Evolutionary conservation across 495 filamentous ascomycete genomes (phyloP).

Genomic region (Viridothelium virens): DNA sequence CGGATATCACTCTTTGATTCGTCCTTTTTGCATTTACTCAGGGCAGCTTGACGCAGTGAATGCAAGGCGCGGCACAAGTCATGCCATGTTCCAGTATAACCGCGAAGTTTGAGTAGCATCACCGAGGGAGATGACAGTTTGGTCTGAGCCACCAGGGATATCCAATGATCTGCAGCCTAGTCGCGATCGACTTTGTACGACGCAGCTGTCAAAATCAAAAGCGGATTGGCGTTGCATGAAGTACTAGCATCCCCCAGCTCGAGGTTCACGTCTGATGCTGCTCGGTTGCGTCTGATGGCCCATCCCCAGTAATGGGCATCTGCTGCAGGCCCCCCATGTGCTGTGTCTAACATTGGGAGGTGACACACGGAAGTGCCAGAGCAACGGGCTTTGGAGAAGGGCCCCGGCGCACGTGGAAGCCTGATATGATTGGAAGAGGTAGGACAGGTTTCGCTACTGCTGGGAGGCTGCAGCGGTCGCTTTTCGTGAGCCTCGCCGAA

Average conservation of each 20-base stretch:
- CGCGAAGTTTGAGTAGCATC: neutral
- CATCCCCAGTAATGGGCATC: neutral
- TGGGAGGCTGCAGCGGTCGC: conserved; percentile 6
- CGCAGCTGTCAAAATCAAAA: conserved; percentile 9
- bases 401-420: neutral
- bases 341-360: neutral
- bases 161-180: conserved; percentile 12
- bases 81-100: neutral
- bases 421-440: conserved; percentile 5
- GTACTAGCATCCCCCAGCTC: neutral
- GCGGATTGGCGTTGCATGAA: neutral
- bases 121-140: too few species aligned
- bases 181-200: conserved; percentile 5
- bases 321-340: neutral
- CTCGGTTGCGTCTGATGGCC: neutral
- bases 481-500: neutral
- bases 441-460: neutral
- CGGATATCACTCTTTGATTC: conserved; percentile 5
- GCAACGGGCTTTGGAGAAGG: neutral
- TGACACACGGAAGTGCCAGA: neutral
- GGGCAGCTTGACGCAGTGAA: conserved; percentile 6
- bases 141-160: neutral
- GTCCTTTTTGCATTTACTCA: neutral
- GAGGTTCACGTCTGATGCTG: neutral
- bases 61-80: neutral